Percentiles rank a stretch among this genome's conserved stretches.
Conservation (phyloP, 257 asterid species). For the Lycium barbarum region DNA sequence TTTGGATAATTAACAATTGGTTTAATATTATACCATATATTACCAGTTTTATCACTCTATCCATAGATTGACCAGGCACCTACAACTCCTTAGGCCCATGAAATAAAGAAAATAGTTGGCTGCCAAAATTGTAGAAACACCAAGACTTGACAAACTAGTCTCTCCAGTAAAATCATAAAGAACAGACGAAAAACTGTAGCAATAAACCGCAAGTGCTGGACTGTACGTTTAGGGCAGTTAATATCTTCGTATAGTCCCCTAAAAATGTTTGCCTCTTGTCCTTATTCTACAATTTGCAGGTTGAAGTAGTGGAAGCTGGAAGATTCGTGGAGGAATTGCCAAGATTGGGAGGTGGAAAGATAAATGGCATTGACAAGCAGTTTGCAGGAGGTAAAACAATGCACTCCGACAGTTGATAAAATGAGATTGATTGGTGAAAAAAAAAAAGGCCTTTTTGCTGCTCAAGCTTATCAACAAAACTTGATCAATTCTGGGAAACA, state of each 20-base stretch:
- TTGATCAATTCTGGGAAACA: not conserved
- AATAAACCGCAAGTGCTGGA: not conserved
- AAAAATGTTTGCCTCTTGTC: not conserved
- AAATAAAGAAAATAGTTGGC: not conserved
- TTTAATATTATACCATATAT: not conserved
- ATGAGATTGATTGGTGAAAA: not conserved
- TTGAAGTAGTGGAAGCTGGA: not conserved
- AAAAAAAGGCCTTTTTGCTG: not conserved
- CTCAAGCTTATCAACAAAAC: not conserved
- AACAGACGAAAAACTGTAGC: conserved; percentile 20
- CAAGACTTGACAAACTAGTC: conserved; percentile 1
- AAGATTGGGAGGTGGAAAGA: conserved; percentile 7
- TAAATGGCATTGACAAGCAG: not conserved
- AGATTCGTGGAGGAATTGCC: not conserved
- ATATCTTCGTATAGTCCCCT: conserved; percentile 15
- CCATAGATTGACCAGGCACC: not conserved
- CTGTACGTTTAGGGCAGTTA: not conserved
- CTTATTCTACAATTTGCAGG: conserved; percentile 1
- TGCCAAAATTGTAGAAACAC: conserved; percentile 5
- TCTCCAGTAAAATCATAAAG: conserved; percentile 9
- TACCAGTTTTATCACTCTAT: conserved; percentile 8
- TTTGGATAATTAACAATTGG: not conserved
- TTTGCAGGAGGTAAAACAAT: conserved; percentile 12
- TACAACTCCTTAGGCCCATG: not conserved
- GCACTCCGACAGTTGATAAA: not conserved